Evolutionary conservation across 1,284 basidiomycete genomes (phyloP), one percentile per base, ranked within the genome.

Genomic region (Melampsora abietis-canadensis): DNA sequence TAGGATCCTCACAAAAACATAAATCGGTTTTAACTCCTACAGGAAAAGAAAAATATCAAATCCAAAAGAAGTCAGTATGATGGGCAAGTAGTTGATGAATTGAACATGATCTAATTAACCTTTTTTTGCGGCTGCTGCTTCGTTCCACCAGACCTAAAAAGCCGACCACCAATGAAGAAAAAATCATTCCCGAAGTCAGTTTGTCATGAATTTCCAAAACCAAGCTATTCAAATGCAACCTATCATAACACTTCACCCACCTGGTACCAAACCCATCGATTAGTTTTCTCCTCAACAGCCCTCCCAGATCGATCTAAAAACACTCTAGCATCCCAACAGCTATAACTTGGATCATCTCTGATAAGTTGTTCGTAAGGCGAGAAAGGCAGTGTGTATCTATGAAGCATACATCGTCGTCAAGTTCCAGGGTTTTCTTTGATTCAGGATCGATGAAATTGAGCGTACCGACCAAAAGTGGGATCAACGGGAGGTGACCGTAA

Each of bases 121-220:
- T 51, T 40, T 61, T 15, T 59, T 54, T 21, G 60, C 59, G 15
- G 72, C 59, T 37, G 72, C 72, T 34, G 46, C 40, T 31, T 66
- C 54, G 24, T 75, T 57, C 72, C 72, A 75, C 72, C 72, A 75
- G 48, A 75, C 72, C 72, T 75, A 51, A 7, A 2, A 4, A 37
- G 4, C 34, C n/a, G 5, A 34, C 21, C 24, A 19, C 19, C n/a
- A 7, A 34, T 34, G 4, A 34, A 34, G 34, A 34, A 10, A 1
- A 62, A 37, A 62, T 27, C 19, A 17, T 62, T 7, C 2, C 4
- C 17, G 34, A 27, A 30, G 60, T 30, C 31, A 37, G 19, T 19
- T 27, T 27, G 12, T 19, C 21, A 27, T 62, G 27, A 27, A 27
- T 19, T 54, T 19, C 3, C 57, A 27, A n/a, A 61, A 31, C n/a